These are phyloP conservation scores for Garcia nutans DNA, from an alignment of 345 rosid species.

Conservation along the genomic window DNA sequence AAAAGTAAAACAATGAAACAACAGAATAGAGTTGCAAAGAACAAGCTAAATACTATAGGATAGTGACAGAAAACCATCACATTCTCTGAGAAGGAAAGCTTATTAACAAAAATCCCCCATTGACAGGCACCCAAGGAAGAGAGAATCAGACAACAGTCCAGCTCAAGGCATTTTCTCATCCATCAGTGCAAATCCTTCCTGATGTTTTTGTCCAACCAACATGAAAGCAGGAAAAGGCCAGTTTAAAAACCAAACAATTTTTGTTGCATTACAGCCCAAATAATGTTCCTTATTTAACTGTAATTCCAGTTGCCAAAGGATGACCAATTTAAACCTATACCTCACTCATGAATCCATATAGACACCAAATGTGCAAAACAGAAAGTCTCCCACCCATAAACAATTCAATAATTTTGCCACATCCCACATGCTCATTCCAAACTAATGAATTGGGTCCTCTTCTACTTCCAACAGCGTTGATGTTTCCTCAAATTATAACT, in stretches of 20 bases:
- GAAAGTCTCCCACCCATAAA: slow-evolving; percentile 17
- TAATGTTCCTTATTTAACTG: not conserved
- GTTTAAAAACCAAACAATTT: slow-evolving; percentile 9
- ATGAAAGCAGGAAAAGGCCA: slow-evolving; percentile 18
- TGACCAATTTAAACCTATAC: slow-evolving; percentile 15
- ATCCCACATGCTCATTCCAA: slow-evolving; percentile 11
- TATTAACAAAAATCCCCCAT: slow-evolving; percentile 1
- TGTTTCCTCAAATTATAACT: slow-evolving; percentile 12
- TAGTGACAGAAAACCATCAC: slow-evolving; percentile 5
- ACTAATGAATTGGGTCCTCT: not conserved
- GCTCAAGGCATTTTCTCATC: slow-evolving; percentile 19
- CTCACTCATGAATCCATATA: slow-evolving; percentile 14
- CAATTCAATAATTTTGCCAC: slow-evolving; percentile 11
- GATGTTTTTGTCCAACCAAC: not conserved
- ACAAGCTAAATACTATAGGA: slow-evolving; percentile 1
- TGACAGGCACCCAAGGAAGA: slow-evolving; percentile 13
- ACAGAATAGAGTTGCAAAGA: slow-evolving; percentile 10
- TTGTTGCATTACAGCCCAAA: slow-evolving; percentile 21
- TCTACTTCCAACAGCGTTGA: slow-evolving; percentile 14
- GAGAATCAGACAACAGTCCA: slow-evolving; percentile 7
- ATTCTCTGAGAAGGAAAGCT: slow-evolving; percentile 18
- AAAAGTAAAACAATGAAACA: slow-evolving; percentile 22
- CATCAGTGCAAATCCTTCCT: slow-evolving; percentile 4
- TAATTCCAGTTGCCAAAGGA: slow-evolving; percentile 2
- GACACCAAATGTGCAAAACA: slow-evolving; percentile 16